Evolutionary conservation across 352 stramenopile species (phyloP).

Genomic region (Achlya hypogyna): DNA sequence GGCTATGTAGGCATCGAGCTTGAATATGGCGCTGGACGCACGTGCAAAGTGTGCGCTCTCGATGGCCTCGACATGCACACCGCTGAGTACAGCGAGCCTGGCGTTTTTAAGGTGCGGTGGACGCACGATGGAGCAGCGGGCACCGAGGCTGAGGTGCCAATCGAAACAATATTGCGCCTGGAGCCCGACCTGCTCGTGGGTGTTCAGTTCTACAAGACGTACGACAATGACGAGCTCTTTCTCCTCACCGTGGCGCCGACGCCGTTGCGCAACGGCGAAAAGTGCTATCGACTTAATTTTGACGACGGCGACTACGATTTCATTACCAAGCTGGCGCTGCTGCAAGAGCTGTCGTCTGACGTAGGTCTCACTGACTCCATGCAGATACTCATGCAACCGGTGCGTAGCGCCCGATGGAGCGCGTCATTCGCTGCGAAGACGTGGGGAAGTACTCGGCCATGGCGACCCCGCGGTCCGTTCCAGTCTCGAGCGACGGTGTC

Average conservation of each 20-base stretch:
- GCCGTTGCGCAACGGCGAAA: neutral
- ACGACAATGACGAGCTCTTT: slow-evolving; percentile 11
- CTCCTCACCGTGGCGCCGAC: neutral
- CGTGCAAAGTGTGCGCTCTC: neutral
- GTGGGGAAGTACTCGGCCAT: neutral
- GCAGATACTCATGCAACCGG: neutral
- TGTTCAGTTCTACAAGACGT: slow-evolving; percentile 7
- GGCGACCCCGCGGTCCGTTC: neutral
- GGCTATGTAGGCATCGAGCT: neutral
- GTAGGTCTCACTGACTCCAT: neutral
- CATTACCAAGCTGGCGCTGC: slow-evolving; percentile 1
- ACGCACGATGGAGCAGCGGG: neutral
- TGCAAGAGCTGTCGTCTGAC: neutral
- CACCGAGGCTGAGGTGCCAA: too few relatives aligned
- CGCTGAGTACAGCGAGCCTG: neutral
- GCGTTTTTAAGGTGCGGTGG: neutral
- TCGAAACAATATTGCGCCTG: too few relatives aligned
- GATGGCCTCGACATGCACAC: neutral
- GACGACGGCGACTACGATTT: slow-evolving; percentile 17
- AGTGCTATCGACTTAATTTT: slow-evolving; percentile 3
- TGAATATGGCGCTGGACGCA: neutral
- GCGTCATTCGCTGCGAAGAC: neutral
- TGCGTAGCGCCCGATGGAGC: neutral
- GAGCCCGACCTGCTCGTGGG: neutral
- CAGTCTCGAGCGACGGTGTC: neutral